These are phyloP conservation scores for Polyplosphaeria fusca DNA, from an alignment of 495 filamentous ascomycete genomes.

Conservation along the genomic window DNA sequence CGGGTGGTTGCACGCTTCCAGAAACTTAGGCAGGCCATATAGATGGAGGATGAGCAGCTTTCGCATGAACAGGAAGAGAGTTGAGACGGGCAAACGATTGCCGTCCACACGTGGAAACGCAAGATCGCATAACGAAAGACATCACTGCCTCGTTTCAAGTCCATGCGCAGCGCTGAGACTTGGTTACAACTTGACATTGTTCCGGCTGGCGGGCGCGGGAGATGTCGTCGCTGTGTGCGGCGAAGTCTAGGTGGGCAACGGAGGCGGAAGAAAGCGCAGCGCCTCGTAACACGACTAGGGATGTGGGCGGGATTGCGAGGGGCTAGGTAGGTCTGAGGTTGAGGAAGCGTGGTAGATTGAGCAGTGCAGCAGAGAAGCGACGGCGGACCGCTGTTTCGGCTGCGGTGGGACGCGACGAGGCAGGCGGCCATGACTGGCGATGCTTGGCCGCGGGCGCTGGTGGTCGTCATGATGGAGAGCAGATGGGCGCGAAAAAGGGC, in stretches of 20 bases:
- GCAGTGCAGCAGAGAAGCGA: no score
- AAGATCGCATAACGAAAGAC: conserved; percentile 19
- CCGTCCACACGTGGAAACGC: conserved; percentile 18
- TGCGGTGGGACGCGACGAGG: background rate
- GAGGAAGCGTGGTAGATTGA: background rate
- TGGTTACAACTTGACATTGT: conserved; percentile 2
- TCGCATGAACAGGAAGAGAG: conserved; percentile 18
- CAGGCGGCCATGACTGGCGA: background rate
- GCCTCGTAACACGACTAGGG: background rate
- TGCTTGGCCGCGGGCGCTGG: background rate
- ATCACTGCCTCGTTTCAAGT: conserved; percentile 24
- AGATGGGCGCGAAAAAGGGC: background rate
- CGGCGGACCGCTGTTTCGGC: background rate
- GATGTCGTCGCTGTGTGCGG: background rate
- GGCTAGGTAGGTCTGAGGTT: background rate
- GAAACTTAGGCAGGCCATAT: background rate
- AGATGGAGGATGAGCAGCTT: background rate
- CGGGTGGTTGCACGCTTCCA: background rate
- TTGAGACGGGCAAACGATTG: conserved; percentile 6
- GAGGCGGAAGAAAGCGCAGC: background rate
- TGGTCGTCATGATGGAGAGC: background rate
- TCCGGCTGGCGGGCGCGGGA: conserved; percentile 5
- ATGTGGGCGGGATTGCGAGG: background rate
- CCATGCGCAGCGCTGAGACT: conserved; percentile 21
- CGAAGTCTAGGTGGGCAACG: background rate